Base-by-base conservation (phyloP, 2,329 filamentous ascomycete genomes). In the Fusarium nanum region DNA sequence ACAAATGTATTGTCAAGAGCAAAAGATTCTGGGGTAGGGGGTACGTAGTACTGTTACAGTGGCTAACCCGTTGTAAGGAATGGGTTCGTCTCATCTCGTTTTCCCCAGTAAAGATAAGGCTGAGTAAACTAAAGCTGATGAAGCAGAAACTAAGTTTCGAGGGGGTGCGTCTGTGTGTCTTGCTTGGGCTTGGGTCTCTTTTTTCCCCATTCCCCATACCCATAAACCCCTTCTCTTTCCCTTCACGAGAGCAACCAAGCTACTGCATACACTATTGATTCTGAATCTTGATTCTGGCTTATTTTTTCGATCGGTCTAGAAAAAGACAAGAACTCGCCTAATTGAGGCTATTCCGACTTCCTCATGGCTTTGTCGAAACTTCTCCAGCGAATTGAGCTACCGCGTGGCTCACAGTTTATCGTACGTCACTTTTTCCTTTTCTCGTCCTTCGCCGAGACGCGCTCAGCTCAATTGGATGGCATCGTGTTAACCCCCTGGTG, bases 401-500 rank as follows among this genome's bases (percentile, higher is more conserved):
- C 78, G 23, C 73, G 73, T 46, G 78, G 77, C 25, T 78, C 78
- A 10, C 72, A 71, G 63, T 79, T 77, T 70, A 79, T 80, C 45
- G 77, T 80, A 68, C 49, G 76, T 57, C 28, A 52, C 41, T 5
- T 11, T 10, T 12, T 14, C 27, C 18, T 6, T 25, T 13, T 22
- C 16, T 25, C n/a, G 2, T 10, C 30, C 28, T 10, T 25, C 18
- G 12, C 16, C 47, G 28, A 25, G 25, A 25, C 53, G 54, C 55
- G 58, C 34, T 37, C 34, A 37, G 34, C 18, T 54, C 49, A 23
- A 48, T 18, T 37, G n/a, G 22, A 23, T 25, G 18, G 23, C 37
- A 37, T 23, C 10, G 32, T 25, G 14, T 30, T 32, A 12, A n/a
- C 37, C 7, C 55, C 55, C 55, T 60, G 55, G 70, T 48, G 6